Evolutionary conservation across 495 filamentous ascomycete genomes (phyloP), one percentile per base, ranked within the genome.

Genomic region (Talaromyces adpressus): DNA sequence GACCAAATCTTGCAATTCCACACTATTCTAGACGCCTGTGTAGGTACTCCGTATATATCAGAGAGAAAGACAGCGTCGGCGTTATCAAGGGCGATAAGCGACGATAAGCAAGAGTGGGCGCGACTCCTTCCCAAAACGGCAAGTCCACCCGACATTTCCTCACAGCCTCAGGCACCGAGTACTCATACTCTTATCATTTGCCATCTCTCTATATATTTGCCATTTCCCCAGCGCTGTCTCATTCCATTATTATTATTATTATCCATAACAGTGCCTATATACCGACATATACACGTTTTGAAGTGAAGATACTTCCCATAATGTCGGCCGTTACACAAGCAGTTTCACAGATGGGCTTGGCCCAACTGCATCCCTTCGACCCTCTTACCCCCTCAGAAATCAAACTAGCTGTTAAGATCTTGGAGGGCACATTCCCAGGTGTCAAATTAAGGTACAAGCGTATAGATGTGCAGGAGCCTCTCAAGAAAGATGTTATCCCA

Each of bases 291-390:
- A 49, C 9, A 20, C 45, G 7, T 1, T 49, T 49, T 3, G 5
- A 20, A 20, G 45, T 20, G n/a, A 20, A 8, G 1, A n/a, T n/a
- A n/a, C 25, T 30, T 41, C 27, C 45, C 27, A 62, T 36, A 23
- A 68, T 69, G 68, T 68, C 68, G 57, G 8, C 61, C 58, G 32
- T 36, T 34, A 61, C 66, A 25, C 64, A 70, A 58, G 63, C 41
- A 34, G 58, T 16, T 23, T 51, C 60, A n/a, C 41, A 61, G 52
- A 8, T 54, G 30, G 69, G 49, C 23, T 73, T 70, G 71, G 58
- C 71, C 0, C 67, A 64, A 59, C 69, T 74, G 39, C 77, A 80
- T 63, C 76, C 76, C n/a, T 77, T 78, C 61, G 76, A 77, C 65
- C 73, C 73, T 47, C 72, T 77, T 64, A 72, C 71, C 4, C 76